These are phyloP conservation scores for Trichophyton verrucosum DNA, from an alignment of 2,329 filamentous ascomycete species.

Conservation along the genomic window DNA sequence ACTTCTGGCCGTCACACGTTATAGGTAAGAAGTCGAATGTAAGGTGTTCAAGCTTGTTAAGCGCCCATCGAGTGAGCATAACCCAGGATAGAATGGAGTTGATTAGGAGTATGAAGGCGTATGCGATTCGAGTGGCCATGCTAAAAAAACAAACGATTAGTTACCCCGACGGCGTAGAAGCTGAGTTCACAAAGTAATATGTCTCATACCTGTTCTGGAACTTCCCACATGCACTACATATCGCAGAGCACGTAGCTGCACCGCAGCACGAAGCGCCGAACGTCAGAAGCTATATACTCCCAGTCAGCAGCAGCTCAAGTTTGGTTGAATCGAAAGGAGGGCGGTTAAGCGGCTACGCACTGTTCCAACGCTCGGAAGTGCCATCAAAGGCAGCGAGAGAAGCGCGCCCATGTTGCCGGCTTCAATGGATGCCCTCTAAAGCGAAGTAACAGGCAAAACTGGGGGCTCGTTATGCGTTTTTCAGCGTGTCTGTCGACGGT, in stretches of 20 bases:
- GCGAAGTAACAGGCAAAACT: not conserved
- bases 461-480: too few relatives aligned
- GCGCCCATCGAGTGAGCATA: conserved; percentile 97
- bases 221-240: conserved; percentile 91
- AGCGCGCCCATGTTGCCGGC: conserved; percentile 65
- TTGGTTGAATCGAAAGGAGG: not conserved
- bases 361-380: conserved; percentile 71
- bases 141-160: conserved; percentile 34
- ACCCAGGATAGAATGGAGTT: conserved; percentile 98
- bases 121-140: conserved; percentile 92
- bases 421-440: not conserved
- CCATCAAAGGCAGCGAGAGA: conserved; percentile 78
- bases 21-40: conserved; percentile 95
- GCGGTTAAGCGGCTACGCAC: conserved; percentile 43
- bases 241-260: conserved; percentile 88
- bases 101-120: conserved; percentile 83
- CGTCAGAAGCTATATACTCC: conserved; percentile 9
- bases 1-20: conserved; percentile 77
- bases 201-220: conserved; percentile 72
- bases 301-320: not conserved
- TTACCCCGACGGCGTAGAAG: not conserved
- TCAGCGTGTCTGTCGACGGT: too few relatives aligned
- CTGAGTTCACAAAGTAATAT: not conserved
- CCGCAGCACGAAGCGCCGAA: conserved; percentile 87
- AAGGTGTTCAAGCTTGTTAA: conserved; percentile 85